Conservation (phyloP, 1,284 basidiomycete species). For the Tilletia setariae region DNA sequence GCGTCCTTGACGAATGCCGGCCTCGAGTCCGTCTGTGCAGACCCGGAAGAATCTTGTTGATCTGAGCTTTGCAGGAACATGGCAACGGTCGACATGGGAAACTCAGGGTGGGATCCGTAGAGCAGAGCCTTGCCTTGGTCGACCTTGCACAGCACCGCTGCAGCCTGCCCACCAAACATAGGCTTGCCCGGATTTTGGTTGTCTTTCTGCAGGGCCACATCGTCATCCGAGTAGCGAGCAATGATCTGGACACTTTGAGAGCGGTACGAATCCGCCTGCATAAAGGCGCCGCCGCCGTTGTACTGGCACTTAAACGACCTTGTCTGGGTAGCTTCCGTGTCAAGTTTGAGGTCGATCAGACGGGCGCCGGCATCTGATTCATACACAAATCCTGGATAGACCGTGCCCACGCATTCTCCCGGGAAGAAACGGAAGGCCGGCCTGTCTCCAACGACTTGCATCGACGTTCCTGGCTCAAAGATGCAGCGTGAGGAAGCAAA, state of each 20-base stretch:
- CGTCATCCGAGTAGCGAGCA: conserved; percentile 54
- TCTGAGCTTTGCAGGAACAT: background rate
- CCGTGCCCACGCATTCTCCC: conserved; percentile 61
- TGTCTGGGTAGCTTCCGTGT: conserved; percentile 17
- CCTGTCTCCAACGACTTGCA: conserved; percentile 60
- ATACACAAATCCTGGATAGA: conserved; percentile 63
- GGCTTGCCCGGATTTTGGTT: background rate
- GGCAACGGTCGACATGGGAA: conserved; percentile 55
- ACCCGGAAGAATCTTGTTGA: background rate
- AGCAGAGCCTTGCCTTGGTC: conserved; percentile 64
- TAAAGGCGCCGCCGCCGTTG: conserved; percentile 62
- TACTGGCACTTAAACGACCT: conserved; percentile 56
- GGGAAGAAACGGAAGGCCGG: conserved; percentile 63
- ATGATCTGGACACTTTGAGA: conserved; percentile 52
- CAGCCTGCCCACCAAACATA: conserved; percentile 53
- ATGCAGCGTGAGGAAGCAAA: conserved; percentile 58
- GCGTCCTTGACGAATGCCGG: background rate
- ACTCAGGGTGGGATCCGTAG: conserved; percentile 68
- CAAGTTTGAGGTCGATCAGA: conserved; percentile 52
- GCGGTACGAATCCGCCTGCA: conserved; percentile 45
- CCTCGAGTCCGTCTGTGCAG: conserved; percentile 40
- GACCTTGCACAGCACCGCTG: conserved; percentile 61
- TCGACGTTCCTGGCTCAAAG: conserved; percentile 59
- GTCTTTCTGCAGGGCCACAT: background rate
- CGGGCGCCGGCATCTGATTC: conserved; percentile 58